Evolutionary conservation across 805 yeast genomes (phyloP), one percentile per base, ranked within the genome.

Genomic region (Scheffersomyces amazonensis): DNA sequence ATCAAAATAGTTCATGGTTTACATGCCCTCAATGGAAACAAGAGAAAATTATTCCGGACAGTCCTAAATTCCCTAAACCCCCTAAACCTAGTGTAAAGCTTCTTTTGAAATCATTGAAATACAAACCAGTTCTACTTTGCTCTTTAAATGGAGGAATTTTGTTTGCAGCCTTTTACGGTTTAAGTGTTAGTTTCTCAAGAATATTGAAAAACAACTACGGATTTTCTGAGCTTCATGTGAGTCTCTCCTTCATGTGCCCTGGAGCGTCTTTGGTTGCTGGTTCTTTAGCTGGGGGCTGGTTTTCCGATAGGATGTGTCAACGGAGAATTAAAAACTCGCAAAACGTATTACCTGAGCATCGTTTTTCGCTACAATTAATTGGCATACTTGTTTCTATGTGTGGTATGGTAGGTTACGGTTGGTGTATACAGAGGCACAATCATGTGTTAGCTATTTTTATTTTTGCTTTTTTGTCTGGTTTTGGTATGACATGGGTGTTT

Each of bases 401-500:
- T 15, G 79, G 81, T 1, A 55, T 75, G 15, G 43, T 75, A 15
- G 72, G 77, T 0, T 77, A 72, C 47, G 81, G 81, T 0, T 76
- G 81, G 81, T 55, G 76, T 21, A 57, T 69, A 22, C 58, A 73
- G 12, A 58, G 55, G 25, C 60, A 61, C 10, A 59, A 60, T 13
- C 44, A 46, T 32, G 57, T 72, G 23, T 66, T 54, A 0, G 43
- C 67, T 5, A 61, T 75, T 3, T 66, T 73, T 36, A 60, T 72
- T 4, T 70, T 71, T 42, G 54, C 73, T 0, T 75, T 73, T 41
- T 48, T 75, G 4, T 59, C 62, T 21, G 79, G 80, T 0, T 72
- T 74, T 47, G 81, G 81, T 1, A 65, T 75, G 64, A 73, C 81
- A 0, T 76, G 80, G 74, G 72, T 75, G 21, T 73, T 75, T 42